Base-by-base conservation (phyloP, 1,284 basidiomycete genomes). In the Ustilago trichophora region DNA sequence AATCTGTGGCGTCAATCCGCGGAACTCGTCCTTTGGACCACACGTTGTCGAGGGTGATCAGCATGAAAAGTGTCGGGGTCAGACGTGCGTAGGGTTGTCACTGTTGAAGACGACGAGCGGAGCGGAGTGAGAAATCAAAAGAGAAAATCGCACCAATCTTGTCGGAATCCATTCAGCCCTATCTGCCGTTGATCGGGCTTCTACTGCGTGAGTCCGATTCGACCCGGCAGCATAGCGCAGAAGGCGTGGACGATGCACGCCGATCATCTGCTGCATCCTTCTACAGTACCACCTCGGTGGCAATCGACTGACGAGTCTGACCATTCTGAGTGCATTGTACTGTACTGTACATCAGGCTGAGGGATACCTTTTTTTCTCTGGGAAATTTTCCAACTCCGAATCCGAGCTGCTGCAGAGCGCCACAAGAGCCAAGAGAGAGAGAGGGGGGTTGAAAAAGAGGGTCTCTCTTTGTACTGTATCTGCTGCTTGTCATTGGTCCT, bases 51-150 rank as follows among this genome's bases (percentile, higher is more conserved):
- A 22, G 13, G 19, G 8, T 11, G 16, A 19, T 10, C 22, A 34
- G 36, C 43, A 53, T 46, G 37, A 42, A 21, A 42, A 27, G 32
- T 32, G 31, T 58, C 43, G 48, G 48, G 31, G 22, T 37, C 34
- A 37, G n/a, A 41, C 48, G 37, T 46, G 35, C 25, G 19, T 31
- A n/a, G n/a, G 46, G 55, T 58, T 58, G 55, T 51, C 48, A 58
- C 33, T 33, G 16, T 44, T 50, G 44, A 25, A 22, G 43, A 42
- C 42, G 29, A 49, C 48, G 16, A n/a, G 35, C 48, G 48, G 55
- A 51, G 48, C 55, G 55, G 55, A 58, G 48, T 58, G 21, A n/a
- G 29, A 58, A 58, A n/a, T n/a, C n/a, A n/a, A n/a, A n/a, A n/a
- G n/a, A n/a, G n/a, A n/a, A n/a, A n/a, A n/a, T n/a, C n/a, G n/a